Percentiles rank a stretch among this genome's conserved stretches.
phyloP scores from a whole-genome alignment of 164 flowering plant genomes.

The Aristolochia contorta region DNA sequence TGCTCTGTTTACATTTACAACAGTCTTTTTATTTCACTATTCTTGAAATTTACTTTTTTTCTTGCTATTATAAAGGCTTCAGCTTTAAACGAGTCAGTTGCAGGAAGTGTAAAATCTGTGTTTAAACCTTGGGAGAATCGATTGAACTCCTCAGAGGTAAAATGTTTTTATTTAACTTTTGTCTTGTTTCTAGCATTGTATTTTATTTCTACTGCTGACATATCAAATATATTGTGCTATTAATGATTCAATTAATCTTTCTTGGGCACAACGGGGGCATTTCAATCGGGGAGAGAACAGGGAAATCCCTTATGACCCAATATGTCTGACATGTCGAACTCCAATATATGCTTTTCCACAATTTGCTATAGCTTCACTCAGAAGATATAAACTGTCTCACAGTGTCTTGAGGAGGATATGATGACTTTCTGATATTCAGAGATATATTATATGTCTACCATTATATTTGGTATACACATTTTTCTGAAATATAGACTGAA shows the following conservation, averaged over 20 bases:
- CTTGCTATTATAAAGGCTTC: constrained; percentile 40
- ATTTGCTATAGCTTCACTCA: neutral
- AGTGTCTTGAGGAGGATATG: no score
- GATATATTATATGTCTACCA: no score
- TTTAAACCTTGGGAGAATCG: constrained; percentile 95
- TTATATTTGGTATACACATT: no score
- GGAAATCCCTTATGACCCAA: no score
- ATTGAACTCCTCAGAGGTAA: constrained; percentile 60
- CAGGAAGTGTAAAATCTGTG: constrained; percentile 86
- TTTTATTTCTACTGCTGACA: neutral
- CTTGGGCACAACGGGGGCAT: no score
- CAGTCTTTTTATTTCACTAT: neutral
- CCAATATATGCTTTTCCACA: neutral
- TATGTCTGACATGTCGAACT: no score
- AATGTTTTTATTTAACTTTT: neutral
- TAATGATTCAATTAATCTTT: no score
- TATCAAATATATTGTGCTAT: no score
- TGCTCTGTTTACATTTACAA: neutral
- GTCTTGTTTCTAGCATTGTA: neutral
- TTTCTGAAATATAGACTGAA: no score
- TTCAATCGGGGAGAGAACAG: no score
- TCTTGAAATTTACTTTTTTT: neutral
- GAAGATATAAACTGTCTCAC: neutral
- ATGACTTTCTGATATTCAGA: no score
- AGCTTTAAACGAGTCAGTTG: constrained; percentile 82